Conservation (phyloP, 495 filamentous ascomycete species). For the Trichoderma orchidacearum region DNA sequence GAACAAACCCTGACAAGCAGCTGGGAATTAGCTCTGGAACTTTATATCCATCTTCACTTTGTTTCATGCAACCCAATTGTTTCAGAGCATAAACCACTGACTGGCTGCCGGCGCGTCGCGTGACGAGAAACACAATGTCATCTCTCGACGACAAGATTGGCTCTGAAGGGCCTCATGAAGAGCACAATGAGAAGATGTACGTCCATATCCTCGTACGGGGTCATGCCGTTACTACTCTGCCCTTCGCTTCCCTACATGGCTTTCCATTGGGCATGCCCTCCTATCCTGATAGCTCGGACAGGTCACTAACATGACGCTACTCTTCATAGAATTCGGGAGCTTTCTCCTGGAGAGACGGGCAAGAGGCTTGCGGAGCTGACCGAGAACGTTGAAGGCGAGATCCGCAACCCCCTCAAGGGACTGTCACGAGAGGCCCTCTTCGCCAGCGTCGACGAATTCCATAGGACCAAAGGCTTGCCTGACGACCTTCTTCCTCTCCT, state of each 20-base stretch:
- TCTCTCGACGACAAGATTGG: background rate
- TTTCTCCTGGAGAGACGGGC: background rate
- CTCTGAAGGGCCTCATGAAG: background rate
- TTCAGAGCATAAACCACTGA: background rate
- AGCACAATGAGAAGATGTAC: constrained; percentile 1
- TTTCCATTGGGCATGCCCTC: too few species aligned
- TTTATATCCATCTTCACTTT: background rate
- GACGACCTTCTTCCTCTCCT: background rate
- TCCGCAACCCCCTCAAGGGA: background rate
- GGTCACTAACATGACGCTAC: background rate
- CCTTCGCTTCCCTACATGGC: too few species aligned
- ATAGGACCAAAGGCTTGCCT: background rate
- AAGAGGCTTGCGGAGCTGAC: background rate
- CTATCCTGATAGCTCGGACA: too few species aligned
- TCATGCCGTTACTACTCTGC: too few species aligned
- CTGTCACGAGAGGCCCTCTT: background rate
- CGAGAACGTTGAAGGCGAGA: background rate
- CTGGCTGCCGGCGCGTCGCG: background rate
- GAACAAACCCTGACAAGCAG: background rate
- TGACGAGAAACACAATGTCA: background rate
- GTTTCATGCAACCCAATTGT: background rate
- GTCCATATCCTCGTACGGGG: too few species aligned
- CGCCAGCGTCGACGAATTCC: background rate
- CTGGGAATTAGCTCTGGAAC: background rate
- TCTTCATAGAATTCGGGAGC: background rate